Evolutionary conservation across 495 filamentous ascomycete genomes (phyloP).

Genomic region (Lineolata rhizophorae): DNA sequence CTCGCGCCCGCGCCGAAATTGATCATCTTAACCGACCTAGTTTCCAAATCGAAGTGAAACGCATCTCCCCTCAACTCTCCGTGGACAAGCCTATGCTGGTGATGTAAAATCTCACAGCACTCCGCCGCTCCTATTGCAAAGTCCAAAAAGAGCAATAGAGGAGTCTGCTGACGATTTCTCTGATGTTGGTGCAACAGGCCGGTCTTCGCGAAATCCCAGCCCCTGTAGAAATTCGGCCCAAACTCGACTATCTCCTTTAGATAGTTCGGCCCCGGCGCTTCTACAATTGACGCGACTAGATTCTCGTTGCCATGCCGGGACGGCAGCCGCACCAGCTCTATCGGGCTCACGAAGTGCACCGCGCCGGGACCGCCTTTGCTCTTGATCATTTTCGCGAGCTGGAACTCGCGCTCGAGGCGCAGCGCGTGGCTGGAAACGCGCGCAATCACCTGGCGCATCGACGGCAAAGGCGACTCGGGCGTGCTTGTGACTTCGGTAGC

Average conservation of each 20-base stretch:
- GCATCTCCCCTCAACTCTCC: slow-evolving; percentile 75
- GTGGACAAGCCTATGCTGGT: slow-evolving; percentile 61
- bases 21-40: slow-evolving; percentile 48
- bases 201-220: slow-evolving; percentile 11
- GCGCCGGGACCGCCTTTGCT: slow-evolving; percentile 49
- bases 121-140: slow-evolving; percentile 74
- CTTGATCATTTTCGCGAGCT: slow-evolving; percentile 49
- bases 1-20: slow-evolving; percentile 67
- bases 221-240: slow-evolving; percentile 37
- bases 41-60: slow-evolving; percentile 56
- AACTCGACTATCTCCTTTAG: slow-evolving; percentile 47
- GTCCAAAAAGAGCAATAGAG: slow-evolving; percentile 54
- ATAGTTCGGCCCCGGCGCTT: slow-evolving; percentile 54
- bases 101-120: slow-evolving; percentile 68
- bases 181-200: slow-evolving; percentile 18
- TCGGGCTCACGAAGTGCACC: slow-evolving; percentile 48
- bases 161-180: slow-evolving; percentile 36
- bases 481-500: neutral
- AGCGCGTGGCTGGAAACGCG: slow-evolving; percentile 59
- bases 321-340: slow-evolving; percentile 48
- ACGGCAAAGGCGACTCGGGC: too few relatives aligned
- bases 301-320: slow-evolving; percentile 38
- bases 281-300: slow-evolving; percentile 54
- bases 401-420: slow-evolving; percentile 64
- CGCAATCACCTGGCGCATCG: slow-evolving; percentile 37